Evolutionary conservation across 805 yeast species (phyloP).

Genomic region (Cyberlindnera bimundalis): DNA sequence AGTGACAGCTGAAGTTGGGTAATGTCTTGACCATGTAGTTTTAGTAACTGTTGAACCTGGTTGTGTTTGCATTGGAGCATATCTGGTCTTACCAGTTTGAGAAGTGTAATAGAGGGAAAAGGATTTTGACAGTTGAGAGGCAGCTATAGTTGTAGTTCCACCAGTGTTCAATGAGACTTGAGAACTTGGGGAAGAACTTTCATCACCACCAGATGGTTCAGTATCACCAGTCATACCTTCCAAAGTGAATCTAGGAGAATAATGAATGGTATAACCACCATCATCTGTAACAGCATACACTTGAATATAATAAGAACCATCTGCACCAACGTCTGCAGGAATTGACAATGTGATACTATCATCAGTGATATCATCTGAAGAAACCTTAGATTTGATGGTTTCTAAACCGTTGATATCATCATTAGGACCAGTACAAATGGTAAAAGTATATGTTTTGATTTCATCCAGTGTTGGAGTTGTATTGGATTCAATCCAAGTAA

Average conservation of each 20-base stretch:
- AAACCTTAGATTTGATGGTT: conserved; percentile 26
- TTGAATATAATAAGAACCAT: conserved; percentile 76
- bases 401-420: conserved; percentile 40
- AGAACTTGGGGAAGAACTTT: conserved; percentile 37
- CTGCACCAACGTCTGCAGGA: conserved; percentile 44
- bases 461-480: conserved; percentile 42
- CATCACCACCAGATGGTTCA: conserved; percentile 41
- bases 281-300: conserved; percentile 43
- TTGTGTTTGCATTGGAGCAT: conserved; percentile 91
- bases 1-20: conserved; percentile 66
- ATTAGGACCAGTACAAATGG: conserved; percentile 71
- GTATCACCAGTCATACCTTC: conserved; percentile 68
- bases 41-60: conserved; percentile 70
- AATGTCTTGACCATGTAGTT: conserved; percentile 62
- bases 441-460: conserved; percentile 45
- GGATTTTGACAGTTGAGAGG: conserved; percentile 46
- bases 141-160: conserved; percentile 33
- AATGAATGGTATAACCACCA: conserved; percentile 54
- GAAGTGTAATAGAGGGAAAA: conserved; percentile 65
- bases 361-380: conserved; percentile 31
- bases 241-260: conserved; percentile 62
- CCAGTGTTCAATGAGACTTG: conserved; percentile 34
- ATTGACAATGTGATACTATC: conserved; percentile 39
- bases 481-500: conserved; percentile 57
- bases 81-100: conserved; percentile 77